Percentiles rank a stretch among this genome's conserved stretches.
Evolutionary conservation across 352 stramenopile species (phyloP).

Genomic region (Pythium vanterpoolii): DNA sequence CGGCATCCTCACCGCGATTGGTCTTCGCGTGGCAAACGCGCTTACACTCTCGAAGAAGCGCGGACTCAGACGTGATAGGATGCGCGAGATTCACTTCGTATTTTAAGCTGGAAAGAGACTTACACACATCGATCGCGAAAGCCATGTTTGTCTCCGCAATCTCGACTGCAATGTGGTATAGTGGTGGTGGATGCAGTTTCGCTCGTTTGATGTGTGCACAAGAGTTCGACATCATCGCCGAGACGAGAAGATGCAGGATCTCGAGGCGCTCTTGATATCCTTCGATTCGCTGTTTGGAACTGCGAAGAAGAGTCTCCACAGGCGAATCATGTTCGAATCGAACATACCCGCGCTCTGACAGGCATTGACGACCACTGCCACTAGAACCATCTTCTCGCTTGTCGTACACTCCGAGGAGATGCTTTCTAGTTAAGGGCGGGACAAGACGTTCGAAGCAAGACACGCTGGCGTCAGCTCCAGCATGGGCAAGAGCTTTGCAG

Average conservation of each 20-base stretch:
- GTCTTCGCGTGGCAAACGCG: constrained; percentile 29
- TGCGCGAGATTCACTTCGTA: constrained; percentile 53
- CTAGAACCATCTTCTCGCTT: constrained; percentile 25
- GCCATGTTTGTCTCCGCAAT: constrained; percentile 45
- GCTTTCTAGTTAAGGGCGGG: background rate
- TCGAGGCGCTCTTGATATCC: constrained; percentile 13
- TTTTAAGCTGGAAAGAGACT: constrained; percentile 29
- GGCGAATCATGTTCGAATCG: constrained; percentile 27
- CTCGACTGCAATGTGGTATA: constrained; percentile 51
- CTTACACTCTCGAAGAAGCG: constrained; percentile 57
- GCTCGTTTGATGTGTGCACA: background rate
- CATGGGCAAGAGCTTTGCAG: constrained; percentile 30
- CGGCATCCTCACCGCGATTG: background rate
- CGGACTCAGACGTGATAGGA: constrained; percentile 35
- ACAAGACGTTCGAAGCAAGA: constrained; percentile 31
- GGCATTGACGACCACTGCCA: background rate
- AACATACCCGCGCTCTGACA: background rate
- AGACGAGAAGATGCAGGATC: constrained; percentile 20
- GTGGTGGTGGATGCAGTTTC: constrained; percentile 25
- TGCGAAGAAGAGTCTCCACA: constrained; percentile 26
- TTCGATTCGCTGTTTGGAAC: constrained; percentile 6
- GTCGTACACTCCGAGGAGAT: constrained; percentile 32
- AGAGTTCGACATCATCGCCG: background rate
- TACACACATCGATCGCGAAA: constrained; percentile 51
- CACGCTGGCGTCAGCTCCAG: constrained; percentile 27